phyloP scores from a whole-genome alignment of 148 eudicot species.

The Fagopyrum homotropicum region DNA sequence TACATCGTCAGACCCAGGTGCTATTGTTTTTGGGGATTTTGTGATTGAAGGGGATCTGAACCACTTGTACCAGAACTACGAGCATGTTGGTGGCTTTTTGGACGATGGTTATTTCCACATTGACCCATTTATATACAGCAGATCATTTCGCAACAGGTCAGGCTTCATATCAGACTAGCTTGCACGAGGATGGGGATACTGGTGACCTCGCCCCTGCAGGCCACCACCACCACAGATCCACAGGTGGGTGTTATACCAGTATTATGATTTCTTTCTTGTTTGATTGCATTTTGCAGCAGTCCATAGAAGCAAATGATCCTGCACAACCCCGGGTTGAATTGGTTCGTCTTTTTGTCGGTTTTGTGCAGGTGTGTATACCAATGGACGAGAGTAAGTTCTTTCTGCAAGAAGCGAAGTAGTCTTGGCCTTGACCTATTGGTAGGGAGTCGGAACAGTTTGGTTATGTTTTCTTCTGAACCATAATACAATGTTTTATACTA shows the following conservation, averaged over 20 bases:
- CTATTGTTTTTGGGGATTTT: constrained; percentile 70
- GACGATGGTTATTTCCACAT: constrained; percentile 29
- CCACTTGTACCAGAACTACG: constrained; percentile 26
- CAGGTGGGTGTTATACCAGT: background rate
- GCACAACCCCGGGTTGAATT: background rate
- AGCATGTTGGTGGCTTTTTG: constrained; percentile 31
- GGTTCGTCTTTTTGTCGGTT: background rate
- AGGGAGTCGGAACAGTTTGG: background rate
- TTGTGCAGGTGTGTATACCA: background rate
- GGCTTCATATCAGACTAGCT: constrained; percentile 6
- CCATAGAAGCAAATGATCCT: background rate
- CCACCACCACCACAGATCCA: constrained; percentile 20
- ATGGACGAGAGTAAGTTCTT: background rate
- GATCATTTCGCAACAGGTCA: background rate
- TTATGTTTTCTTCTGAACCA: constrained; percentile 3
- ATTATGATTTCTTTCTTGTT: background rate
- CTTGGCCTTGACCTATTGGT: background rate
- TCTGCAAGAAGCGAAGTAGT: constrained; percentile 3
- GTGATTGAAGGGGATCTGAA: constrained; percentile 45
- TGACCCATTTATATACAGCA: constrained; percentile 15
- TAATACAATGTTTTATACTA: background rate
- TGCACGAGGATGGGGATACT: background rate
- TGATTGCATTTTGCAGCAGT: background rate
- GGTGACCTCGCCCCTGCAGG: constrained; percentile 18
- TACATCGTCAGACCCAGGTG: constrained; percentile 48